Percentiles rank a stretch among this genome's conserved stretches.
Conservation (phyloP, 2,329 filamentous ascomycete genomes). For the Diaporthe humulicola region DNA sequence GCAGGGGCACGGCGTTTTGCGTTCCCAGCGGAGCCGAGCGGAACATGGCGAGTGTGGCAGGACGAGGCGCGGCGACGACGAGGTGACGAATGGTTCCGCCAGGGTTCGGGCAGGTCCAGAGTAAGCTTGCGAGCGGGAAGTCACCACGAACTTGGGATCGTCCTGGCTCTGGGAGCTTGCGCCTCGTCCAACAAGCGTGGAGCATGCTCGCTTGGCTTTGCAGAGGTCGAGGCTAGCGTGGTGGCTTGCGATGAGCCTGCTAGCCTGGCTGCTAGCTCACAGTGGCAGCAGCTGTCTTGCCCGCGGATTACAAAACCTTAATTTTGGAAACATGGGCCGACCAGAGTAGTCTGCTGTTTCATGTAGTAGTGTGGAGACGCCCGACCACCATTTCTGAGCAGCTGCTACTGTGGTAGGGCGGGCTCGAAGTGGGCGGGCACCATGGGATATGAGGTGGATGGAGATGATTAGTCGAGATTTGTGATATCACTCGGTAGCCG, state of each 20-base stretch:
- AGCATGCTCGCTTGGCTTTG: constrained; percentile 25
- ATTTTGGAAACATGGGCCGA: constrained; percentile 31
- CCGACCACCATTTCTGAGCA: constrained; percentile 13
- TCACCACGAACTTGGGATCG: constrained; percentile 2
- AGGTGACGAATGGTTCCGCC: constrained; percentile 19
- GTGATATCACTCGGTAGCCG: background rate
- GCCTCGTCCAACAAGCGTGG: constrained; percentile 13
- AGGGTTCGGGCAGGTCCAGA: background rate
- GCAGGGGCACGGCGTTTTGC: background rate
- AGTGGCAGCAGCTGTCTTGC: constrained; percentile 18
- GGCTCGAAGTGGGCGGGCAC: background rate
- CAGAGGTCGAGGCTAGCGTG: constrained; percentile 12
- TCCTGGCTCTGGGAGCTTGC: constrained; percentile 14
- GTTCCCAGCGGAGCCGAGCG: constrained; percentile 3
- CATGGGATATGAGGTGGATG: constrained; percentile 12
- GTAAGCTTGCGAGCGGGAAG: constrained; percentile 19
- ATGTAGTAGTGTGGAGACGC: constrained; percentile 27
- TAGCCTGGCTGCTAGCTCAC: constrained; percentile 4
- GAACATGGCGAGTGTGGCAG: background rate
- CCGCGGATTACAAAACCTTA: constrained; percentile 22
- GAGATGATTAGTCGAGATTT: constrained; percentile 18
- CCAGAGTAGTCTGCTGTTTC: constrained; percentile 30
- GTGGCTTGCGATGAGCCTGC: constrained; percentile 20
- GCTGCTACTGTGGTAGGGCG: too few species aligned
- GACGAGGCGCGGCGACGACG: background rate